Conservation (phyloP, 202 grass and related monocot genomes). For the Dendrocalamus latiflorus region DNA sequence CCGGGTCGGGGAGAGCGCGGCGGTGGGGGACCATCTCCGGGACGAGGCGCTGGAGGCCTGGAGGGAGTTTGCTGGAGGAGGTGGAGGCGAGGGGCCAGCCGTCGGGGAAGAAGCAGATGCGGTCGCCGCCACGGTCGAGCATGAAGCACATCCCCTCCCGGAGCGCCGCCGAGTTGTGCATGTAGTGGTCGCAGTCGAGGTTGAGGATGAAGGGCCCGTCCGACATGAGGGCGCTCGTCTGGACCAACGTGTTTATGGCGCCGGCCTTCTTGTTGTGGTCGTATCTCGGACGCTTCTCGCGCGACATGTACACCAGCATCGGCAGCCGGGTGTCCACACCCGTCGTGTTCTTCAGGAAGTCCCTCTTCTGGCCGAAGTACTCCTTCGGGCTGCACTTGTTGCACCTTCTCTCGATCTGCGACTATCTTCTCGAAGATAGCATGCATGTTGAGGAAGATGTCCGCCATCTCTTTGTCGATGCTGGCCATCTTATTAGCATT, state of each 20-base stretch:
- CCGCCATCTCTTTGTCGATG: too few species aligned
- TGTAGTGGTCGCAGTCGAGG: slow-evolving; percentile 93
- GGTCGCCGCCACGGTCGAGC: slow-evolving; percentile 88
- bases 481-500: too few species aligned
- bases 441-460: too few species aligned
- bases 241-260: slow-evolving; percentile 82
- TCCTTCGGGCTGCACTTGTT: slow-evolving; percentile 46
- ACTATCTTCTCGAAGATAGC: too few species aligned
- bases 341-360: slow-evolving; percentile 70
- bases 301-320: slow-evolving; percentile 84
- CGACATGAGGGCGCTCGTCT: slow-evolving; percentile 81
- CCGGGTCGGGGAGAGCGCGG: too few species aligned
- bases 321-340: slow-evolving; percentile 78
- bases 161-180: slow-evolving; percentile 71
- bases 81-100: too few species aligned
- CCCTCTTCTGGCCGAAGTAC: slow-evolving; percentile 69
- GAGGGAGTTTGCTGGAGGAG: too few species aligned
- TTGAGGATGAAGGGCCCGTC: slow-evolving; percentile 97
- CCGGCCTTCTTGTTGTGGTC: slow-evolving; percentile 95
- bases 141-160: slow-evolving; percentile 97
- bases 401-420: too few species aligned
- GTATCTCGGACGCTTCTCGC: slow-evolving; percentile 77
- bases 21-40: too few species aligned
- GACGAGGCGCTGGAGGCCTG: too few species aligned
- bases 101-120: slow-evolving; percentile 41